Evolutionary conservation across 2,329 filamentous ascomycete genomes (phyloP), one percentile per base, ranked within the genome.

Genomic region (Trichoderma sp.): DNA sequence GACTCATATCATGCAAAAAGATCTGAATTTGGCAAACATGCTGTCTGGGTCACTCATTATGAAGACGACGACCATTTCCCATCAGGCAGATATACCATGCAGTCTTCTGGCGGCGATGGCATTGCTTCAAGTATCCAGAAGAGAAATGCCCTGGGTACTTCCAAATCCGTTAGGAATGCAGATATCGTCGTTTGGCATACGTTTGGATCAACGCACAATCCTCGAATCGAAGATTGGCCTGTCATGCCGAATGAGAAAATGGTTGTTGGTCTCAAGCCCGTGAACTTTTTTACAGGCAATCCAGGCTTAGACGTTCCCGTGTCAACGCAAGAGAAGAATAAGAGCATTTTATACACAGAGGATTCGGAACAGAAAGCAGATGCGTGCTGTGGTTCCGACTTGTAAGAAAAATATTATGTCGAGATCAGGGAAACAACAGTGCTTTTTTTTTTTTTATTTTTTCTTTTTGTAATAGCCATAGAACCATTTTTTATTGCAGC

Each of bases 201-300:
- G 3, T 86, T 86, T 76, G 83, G 90, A 21, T 86, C 90, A 30
- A 92, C 90, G 39, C 90, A 92, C 74, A 88, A 90, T 28, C 89
- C 90, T 0, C 83, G 90, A 0, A 85, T 88, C 12, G 90, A 61
- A 75, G 90, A 92, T 76, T 92, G 90, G 83, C 90, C 89, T 0
- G 88, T 91, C 6, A 92, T 92, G 90, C 90, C 90, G 0, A 85
- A 83, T 73, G 90, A 92, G 77, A 86, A 82, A 69, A 81, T 88
- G 74, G 81, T 81, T 71, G 85, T 88, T 0, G 79, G 80, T 0
- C 77, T 89, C 66, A 87, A 86, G 76, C 86, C 87, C 0, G 83
- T 85, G 2, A 88, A 88, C 72, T 87, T 89, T 75, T 88, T 88
- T 73, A 78, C 80, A 1, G 82, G 82, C 5, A 70, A 70, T 18